Evolutionary conservation across 345 rosid genomes (phyloP).

Genomic region (Erucastrum elatum): DNA sequence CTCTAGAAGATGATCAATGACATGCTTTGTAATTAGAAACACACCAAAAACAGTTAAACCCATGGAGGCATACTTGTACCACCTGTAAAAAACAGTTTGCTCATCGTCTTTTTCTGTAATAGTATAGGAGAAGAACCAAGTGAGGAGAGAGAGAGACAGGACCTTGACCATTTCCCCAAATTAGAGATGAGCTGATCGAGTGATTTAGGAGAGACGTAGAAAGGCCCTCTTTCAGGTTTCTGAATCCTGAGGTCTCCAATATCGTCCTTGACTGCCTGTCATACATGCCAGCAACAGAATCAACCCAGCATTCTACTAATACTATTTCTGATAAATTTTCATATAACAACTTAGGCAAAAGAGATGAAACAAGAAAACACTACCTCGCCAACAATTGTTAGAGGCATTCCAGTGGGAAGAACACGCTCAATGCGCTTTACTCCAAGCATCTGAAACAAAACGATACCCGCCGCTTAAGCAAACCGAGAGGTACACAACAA

Average conservation of each 20-base stretch:
- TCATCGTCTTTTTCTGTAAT: slow-evolving; percentile 16
- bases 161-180: slow-evolving; percentile 99
- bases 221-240: slow-evolving; percentile 73
- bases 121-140: slow-evolving; percentile 21
- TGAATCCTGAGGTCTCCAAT: slow-evolving; percentile 79
- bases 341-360: background rate
- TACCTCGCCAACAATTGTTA: slow-evolving; percentile 99
- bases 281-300: slow-evolving; percentile 30
- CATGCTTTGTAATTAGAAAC: slow-evolving; percentile 68
- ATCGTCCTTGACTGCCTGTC: slow-evolving; percentile 91
- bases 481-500: background rate
- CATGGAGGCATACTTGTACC: slow-evolving; percentile 74
- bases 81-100: slow-evolving; percentile 48
- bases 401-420: slow-evolving; percentile 86
- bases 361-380: background rate
- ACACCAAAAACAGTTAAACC: slow-evolving; percentile 84
- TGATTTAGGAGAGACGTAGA: slow-evolving; percentile 78
- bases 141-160: background rate
- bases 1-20: slow-evolving; percentile 60
- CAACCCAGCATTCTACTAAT: slow-evolving; percentile 2
- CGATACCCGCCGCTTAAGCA: slow-evolving; percentile 20
- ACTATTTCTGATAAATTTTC: background rate
- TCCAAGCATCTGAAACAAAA: slow-evolving; percentile 83
- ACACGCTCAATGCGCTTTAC: slow-evolving; percentile 89
- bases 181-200: slow-evolving; percentile 84